Conservation (phyloP, 495 filamentous ascomycete genomes). For the Aspergillus sclerotiicarbonarius region DNA sequence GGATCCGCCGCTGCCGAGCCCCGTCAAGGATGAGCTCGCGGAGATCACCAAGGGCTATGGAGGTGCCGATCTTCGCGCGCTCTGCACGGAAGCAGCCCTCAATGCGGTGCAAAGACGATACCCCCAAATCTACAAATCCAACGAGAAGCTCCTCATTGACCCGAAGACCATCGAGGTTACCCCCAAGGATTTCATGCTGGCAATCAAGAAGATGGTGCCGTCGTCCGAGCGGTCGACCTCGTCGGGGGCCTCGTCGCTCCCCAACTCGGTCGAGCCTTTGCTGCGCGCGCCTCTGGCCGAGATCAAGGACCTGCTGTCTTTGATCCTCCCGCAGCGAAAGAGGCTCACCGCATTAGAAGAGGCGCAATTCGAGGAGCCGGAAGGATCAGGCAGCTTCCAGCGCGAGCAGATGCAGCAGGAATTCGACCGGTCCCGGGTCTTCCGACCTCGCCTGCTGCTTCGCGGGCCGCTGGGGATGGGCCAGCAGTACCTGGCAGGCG, state of each 20-base stretch:
- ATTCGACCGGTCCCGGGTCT: slow-evolving; percentile 85
- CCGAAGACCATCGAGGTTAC: slow-evolving; percentile 77
- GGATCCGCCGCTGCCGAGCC: slow-evolving; percentile 69
- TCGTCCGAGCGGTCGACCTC: slow-evolving; percentile 87
- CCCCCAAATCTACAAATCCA: slow-evolving; percentile 91
- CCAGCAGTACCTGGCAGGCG: slow-evolving; percentile 85
- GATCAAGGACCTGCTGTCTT: slow-evolving; percentile 65
- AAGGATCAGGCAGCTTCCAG: slow-evolving; percentile 76
- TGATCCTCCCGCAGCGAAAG: slow-evolving; percentile 78
- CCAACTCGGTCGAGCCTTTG: slow-evolving; percentile 75
- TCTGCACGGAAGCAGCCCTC: slow-evolving; percentile 97
- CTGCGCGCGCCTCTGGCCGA: slow-evolving; percentile 67
- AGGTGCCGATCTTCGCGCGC: slow-evolving; percentile 87
- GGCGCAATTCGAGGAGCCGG: slow-evolving; percentile 85
- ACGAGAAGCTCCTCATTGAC: slow-evolving; percentile 86
- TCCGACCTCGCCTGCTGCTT: slow-evolving; percentile 82
- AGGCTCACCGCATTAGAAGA: slow-evolving; percentile 87
- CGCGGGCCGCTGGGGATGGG: slow-evolving; percentile 83
- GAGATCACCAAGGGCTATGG: slow-evolving; percentile 93
- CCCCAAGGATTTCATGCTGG: slow-evolving; percentile 94
- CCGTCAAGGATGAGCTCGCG: slow-evolving; percentile 81
- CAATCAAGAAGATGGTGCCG: slow-evolving; percentile 91
- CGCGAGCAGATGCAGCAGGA: slow-evolving; percentile 84
- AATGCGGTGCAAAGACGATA: slow-evolving; percentile 95
- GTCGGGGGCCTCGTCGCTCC: slow-evolving; percentile 75